Evolutionary conservation across 441 rosid species (phyloP).

Genomic region (Croton laevigatus): DNA sequence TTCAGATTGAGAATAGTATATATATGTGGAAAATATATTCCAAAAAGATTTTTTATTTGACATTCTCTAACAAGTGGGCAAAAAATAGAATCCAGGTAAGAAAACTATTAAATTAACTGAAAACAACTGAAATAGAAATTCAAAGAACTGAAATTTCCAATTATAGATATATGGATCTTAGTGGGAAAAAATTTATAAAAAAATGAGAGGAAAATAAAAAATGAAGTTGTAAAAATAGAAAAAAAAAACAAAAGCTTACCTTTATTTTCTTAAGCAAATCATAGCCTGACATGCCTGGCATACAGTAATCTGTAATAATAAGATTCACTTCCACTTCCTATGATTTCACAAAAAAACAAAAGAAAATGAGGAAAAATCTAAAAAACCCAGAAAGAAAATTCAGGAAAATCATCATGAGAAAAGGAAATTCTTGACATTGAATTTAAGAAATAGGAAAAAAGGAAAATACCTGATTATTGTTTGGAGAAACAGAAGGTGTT

Average conservation of each 20-base stretch:
- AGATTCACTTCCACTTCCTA: constrained; percentile 64
- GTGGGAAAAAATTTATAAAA: background rate
- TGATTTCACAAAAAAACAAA: constrained; percentile 11
- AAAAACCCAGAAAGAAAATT: constrained; percentile 2
- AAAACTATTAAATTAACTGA: background rate
- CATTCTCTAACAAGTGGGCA: constrained; percentile 36
- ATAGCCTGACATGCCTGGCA: constrained; percentile 94
- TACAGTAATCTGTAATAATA: constrained; percentile 80
- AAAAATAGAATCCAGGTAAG: constrained; percentile 11
- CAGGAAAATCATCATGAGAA: background rate
- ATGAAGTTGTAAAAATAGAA: constrained; percentile 15
- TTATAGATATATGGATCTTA: constrained; percentile 25
- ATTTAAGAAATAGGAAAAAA: background rate
- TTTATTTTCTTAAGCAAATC: constrained; percentile 78
- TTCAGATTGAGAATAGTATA: constrained; percentile 14
- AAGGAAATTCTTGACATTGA: constrained; percentile 10
- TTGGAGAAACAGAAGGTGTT: constrained; percentile 29
- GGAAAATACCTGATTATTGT: constrained; percentile 33
- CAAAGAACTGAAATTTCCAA: constrained; percentile 16
- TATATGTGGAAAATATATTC: constrained; percentile 28
- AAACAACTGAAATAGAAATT: background rate
- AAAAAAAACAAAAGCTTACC: constrained; percentile 34
- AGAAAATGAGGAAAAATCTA: constrained; percentile 1
- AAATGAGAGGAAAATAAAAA: constrained; percentile 8
- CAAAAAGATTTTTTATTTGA: constrained; percentile 26